A percentile compares a stretch with the other conserved stretches of the same genome.
Evolutionary conservation across 73 alveolate genomes (phyloP).

Genomic region (Paramecium tetraurelia): DNA sequence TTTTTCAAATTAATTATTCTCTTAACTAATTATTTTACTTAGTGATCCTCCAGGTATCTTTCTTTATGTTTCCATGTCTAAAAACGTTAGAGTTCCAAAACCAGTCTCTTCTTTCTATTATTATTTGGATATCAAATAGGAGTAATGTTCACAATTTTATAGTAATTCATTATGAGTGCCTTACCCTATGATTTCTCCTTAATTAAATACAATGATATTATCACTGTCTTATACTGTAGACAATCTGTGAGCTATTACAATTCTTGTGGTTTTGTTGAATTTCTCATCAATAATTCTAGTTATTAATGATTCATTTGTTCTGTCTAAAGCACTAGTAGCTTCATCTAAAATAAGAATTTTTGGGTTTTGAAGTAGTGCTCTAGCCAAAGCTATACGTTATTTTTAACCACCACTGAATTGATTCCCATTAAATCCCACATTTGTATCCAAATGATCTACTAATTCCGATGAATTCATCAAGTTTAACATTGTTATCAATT

Average conservation of each 20-base stretch:
- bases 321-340: slow-evolving; percentile 86
- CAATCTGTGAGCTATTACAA: slow-evolving; percentile 77
- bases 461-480: slow-evolving; percentile 65
- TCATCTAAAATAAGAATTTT: slow-evolving; percentile 82
- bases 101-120: background rate
- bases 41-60: background rate
- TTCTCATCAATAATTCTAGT: slow-evolving; percentile 68
- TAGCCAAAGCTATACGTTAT: slow-evolving; percentile 85
- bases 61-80: background rate
- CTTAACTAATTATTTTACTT: background rate
- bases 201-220: slow-evolving; percentile 66
- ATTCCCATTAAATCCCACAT: slow-evolving; percentile 78
- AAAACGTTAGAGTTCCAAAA: background rate
- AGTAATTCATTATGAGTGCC: slow-evolving; percentile 76
- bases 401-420: slow-evolving; percentile 86
- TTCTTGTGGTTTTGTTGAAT: slow-evolving; percentile 64
- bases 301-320: slow-evolving; percentile 66
- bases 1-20: background rate
- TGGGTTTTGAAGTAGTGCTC: slow-evolving; percentile 81
- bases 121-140: background rate
- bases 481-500: slow-evolving; percentile 60
- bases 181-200: slow-evolving; percentile 69
- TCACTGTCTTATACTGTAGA: slow-evolving; percentile 73
- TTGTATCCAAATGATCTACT: slow-evolving; percentile 54
- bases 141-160: background rate